Evolutionary conservation across 2,329 filamentous ascomycete genomes (phyloP), one percentile per base, ranked within the genome.

Genomic region (Pyricularia grisea): DNA sequence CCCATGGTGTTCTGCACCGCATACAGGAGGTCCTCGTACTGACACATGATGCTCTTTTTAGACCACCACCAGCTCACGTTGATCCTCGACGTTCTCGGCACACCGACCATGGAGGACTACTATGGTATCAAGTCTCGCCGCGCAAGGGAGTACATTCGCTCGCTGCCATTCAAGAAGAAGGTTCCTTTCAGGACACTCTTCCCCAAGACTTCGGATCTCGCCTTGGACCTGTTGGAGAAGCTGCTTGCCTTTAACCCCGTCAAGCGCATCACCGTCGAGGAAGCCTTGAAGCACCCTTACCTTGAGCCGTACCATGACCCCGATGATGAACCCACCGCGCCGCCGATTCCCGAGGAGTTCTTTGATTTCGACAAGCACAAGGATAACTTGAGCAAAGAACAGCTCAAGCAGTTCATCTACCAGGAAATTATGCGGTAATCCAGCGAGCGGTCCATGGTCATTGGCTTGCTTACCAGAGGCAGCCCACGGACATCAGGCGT

Each of bases 311-410:
- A 99, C 81, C 95, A 99, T 80, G 95, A 99, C 79, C 95, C 95
- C 7, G 95, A 98, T 77, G 95, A 99, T 78, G 95, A 99, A 85
- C 95, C 95, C 67, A 97, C 93, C 14, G 95, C 95, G 23, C 92
- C 94, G 63, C 94, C 95, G 27, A 99, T 99, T 76, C 95, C 95
- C 27, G 94, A 98, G 79, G 94, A 97, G 79, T 99, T 99, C 85
- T 99, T 99, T 79, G 95, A 99, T 81, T 99, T 99, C 80, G 95
- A 99, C 82, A 97, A 97, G 87, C 97, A 98, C 86, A 99, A 99
- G 88, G 95, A 99, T 80, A 95, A 91, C 76, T 82, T 99, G 77
- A 97, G 92, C 84, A 99, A 99, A 83, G 95, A 99, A 83, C 93
- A 99, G 82, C 82, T 99, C 79, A 98, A 98, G 85, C 87, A 95